Conservation (phyloP, 140 eudicot species). For the Oenanthe javanica region DNA sequence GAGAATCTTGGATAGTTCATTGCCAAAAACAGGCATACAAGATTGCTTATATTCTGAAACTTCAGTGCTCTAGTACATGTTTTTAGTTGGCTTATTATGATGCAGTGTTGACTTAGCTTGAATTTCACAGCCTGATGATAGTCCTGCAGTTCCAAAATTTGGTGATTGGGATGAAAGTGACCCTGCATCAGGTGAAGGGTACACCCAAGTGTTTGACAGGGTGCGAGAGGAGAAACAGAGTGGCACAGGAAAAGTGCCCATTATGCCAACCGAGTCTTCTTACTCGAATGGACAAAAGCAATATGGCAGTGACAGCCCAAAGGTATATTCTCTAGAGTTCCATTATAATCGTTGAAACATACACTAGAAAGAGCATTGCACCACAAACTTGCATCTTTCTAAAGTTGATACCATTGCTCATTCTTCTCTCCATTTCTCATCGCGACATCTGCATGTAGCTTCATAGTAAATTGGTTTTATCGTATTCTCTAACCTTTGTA, state of each 20-base stretch:
- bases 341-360: not conserved
- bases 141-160: constrained; percentile 59
- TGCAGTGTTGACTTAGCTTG: constrained; percentile 4
- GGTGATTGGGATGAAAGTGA: constrained; percentile 84
- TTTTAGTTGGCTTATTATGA: not conserved
- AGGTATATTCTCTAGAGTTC: constrained; percentile 27
- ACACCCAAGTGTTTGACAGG: constrained; percentile 46
- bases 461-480: not conserved
- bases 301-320: constrained; percentile 22
- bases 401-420: not conserved
- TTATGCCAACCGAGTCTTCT: constrained; percentile 27
- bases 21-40: not conserved
- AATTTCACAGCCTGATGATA: constrained; percentile 53
- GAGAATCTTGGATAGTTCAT: not conserved
- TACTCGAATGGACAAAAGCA: constrained; percentile 39
- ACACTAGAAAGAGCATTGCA: not conserved
- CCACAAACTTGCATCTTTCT: not conserved
- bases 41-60: not conserved
- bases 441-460: not conserved
- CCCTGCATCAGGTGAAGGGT: constrained; percentile 72
- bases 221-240: constrained; percentile 68
- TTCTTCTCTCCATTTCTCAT: not conserved
- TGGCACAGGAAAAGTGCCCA: constrained; percentile 57
- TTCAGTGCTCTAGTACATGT: not conserved
- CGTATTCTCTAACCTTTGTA: not conserved